phyloP scores from a whole-genome alignment of 2,329 filamentous ascomycete genomes.

The Cercospora brassicicola region DNA sequence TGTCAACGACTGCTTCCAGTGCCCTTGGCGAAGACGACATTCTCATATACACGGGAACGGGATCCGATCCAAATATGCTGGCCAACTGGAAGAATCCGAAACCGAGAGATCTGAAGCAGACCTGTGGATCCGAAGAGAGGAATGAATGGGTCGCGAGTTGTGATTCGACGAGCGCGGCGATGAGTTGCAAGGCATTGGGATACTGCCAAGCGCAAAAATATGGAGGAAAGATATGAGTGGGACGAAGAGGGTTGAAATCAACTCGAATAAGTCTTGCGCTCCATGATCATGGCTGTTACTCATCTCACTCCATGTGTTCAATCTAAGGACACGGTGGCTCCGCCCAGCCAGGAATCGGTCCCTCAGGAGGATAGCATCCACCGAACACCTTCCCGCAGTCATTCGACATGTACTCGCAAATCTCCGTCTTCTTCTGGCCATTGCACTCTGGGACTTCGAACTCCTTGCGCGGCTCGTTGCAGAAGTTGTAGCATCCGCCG shows the following conservation, averaged over 20 bases:
- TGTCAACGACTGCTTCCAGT: not conserved
- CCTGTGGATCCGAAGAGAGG: not conserved
- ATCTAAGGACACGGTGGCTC: not conserved
- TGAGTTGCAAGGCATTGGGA: constrained; percentile 3
- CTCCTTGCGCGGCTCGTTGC: not conserved
- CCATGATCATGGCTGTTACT: not conserved
- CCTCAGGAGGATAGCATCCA: constrained; percentile 11
- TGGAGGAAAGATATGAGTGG: not conserved
- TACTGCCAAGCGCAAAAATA: constrained; percentile 7
- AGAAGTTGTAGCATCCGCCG: constrained; percentile 16
- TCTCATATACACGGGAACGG: not conserved
- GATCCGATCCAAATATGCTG: not conserved
- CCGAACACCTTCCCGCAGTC: constrained; percentile 11
- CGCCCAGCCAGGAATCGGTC: not conserved
- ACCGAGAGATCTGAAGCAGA: constrained; percentile 4
- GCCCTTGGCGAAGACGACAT: constrained; percentile 1
- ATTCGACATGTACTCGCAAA: constrained; percentile 14
- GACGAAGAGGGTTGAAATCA: not conserved
- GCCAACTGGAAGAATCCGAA: constrained; percentile 10
- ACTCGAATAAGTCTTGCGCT: not conserved
- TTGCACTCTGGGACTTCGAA: constrained; percentile 18
- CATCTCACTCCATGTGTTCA: not conserved
- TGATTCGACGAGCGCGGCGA: not conserved
- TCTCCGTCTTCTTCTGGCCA: constrained; percentile 1
- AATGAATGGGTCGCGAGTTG: constrained; percentile 11